Evolutionary conservation across 768 basidiomycete genomes (phyloP).

Genomic region (Collybia sordida): DNA sequence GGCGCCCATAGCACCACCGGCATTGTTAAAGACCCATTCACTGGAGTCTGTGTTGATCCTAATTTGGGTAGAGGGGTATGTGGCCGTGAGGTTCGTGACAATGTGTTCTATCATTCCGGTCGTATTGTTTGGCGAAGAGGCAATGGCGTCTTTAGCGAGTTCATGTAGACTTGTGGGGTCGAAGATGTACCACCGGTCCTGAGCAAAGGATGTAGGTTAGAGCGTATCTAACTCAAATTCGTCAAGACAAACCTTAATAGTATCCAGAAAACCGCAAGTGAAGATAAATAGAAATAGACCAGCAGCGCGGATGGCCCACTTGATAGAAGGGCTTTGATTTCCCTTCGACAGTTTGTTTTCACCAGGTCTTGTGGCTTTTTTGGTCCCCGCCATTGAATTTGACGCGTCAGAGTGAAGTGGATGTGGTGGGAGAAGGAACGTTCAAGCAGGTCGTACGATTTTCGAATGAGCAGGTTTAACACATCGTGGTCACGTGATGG

Average conservation of each 20-base stretch:
- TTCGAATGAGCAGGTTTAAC: too few relatives aligned
- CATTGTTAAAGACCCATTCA: conserved; percentile 97
- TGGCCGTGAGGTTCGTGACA: conserved; percentile 71
- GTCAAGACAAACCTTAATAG: conserved; percentile 51
- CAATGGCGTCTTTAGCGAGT: conserved; percentile 74
- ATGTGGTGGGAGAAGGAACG: too few relatives aligned
- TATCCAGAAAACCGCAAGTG: conserved; percentile 53
- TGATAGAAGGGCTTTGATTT: conserved; percentile 12
- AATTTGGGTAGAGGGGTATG: conserved; percentile 61
- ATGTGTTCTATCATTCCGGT: conserved; percentile 80
- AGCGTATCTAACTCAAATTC: too few relatives aligned
- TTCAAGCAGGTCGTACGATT: too few relatives aligned
- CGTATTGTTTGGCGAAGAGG: conserved; percentile 60
- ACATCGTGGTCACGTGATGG: too few relatives aligned
- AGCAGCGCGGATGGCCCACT: conserved; percentile 37
- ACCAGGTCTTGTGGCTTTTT: conserved; percentile 3
- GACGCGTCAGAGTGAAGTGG: background rate
- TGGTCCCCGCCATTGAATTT: conserved; percentile 7
- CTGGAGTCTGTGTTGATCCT: conserved; percentile 54
- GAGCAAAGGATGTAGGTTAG: background rate
- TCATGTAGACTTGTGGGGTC: conserved; percentile 70
- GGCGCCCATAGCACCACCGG: conserved; percentile 96
- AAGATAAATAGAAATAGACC: conserved; percentile 33
- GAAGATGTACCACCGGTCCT: conserved; percentile 90
- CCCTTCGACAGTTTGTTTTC: background rate